Conservation (phyloP, 2,329 filamentous ascomycete genomes). For the Aureobasidium musti region DNA sequence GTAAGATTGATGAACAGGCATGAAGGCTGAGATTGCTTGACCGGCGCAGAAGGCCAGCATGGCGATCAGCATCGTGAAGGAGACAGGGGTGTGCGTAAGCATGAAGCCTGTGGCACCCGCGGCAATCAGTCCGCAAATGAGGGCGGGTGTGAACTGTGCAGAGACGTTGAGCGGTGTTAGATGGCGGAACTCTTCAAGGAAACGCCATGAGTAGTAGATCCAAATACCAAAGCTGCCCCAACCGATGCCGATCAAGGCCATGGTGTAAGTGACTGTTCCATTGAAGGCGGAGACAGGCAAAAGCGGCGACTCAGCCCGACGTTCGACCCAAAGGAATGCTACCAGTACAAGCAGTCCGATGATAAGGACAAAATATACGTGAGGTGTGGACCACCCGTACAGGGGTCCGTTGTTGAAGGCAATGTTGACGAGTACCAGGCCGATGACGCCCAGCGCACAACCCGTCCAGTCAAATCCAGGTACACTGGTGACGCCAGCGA, state of each 20-base stretch:
- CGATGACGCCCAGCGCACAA: conserved; percentile 54
- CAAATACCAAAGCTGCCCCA: conserved; percentile 67
- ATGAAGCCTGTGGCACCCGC: conserved; percentile 43
- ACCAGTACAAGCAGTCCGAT: conserved; percentile 57
- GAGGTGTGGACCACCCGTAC: conserved; percentile 59
- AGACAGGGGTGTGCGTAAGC: conserved; percentile 43
- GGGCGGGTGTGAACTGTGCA: conserved; percentile 41
- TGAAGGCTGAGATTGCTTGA: conserved; percentile 38
- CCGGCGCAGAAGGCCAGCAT: conserved; percentile 43
- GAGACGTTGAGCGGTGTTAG: conserved; percentile 40
- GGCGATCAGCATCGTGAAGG: conserved; percentile 44
- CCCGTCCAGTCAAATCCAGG: conserved; percentile 49
- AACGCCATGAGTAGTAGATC: conserved; percentile 44
- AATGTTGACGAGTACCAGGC: conserved; percentile 65
- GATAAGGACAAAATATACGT: conserved; percentile 60
- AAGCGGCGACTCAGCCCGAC: conserved; percentile 37
- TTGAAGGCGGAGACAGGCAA: conserved; percentile 39
- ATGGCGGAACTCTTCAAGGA: conserved; percentile 40
- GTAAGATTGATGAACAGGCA: conserved; percentile 42
- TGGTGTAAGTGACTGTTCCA: conserved; percentile 38
- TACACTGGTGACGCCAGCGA: conserved; percentile 34
- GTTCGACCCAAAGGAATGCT: conserved; percentile 54
- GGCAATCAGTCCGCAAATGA: conserved; percentile 43
- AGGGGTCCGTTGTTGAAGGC: conserved; percentile 67
- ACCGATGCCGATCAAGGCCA: conserved; percentile 64